Conservation (phyloP, 2,329 filamentous ascomycete genomes). For the Phaeosphaeria sp. region DNA sequence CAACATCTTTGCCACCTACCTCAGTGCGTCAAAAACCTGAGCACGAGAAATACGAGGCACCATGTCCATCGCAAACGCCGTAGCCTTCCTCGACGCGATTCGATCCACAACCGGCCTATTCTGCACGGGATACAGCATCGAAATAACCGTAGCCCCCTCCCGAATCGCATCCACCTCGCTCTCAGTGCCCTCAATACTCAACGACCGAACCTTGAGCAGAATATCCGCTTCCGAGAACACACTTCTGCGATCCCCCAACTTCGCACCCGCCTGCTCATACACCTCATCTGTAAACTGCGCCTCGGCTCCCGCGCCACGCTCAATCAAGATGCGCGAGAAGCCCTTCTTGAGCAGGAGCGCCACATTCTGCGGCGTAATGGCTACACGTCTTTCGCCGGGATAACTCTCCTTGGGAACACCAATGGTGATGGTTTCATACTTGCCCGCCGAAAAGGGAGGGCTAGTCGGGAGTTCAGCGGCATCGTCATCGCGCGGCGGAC, state of each 20-base stretch:
- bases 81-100: constrained; percentile 73
- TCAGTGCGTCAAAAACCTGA: constrained; percentile 84
- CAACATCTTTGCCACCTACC: constrained; percentile 13
- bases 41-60: constrained; percentile 88
- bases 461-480: constrained; percentile 44
- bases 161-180: constrained; percentile 74
- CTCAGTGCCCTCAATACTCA: constrained; percentile 63
- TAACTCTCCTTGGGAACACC: constrained; percentile 83
- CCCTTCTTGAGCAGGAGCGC: constrained; percentile 84
- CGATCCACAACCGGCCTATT: constrained; percentile 78
- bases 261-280: constrained; percentile 80
- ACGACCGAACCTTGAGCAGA: constrained; percentile 82
- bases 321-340: constrained; percentile 77
- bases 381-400: constrained; percentile 80
- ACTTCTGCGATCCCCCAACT: constrained; percentile 70
- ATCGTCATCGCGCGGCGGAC: constrained; percentile 23
- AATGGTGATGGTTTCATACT: constrained; percentile 76
- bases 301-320: constrained; percentile 78
- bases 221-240: constrained; percentile 81
- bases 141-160: constrained; percentile 76
- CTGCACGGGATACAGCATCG: constrained; percentile 82
- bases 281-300: constrained; percentile 80
- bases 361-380: constrained; percentile 84
- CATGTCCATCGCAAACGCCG: constrained; percentile 90
- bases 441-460: constrained; percentile 51